Evolutionary conservation across 805 yeast species (phyloP).

Genomic region (Wickerhamiella bombiphila): DNA sequence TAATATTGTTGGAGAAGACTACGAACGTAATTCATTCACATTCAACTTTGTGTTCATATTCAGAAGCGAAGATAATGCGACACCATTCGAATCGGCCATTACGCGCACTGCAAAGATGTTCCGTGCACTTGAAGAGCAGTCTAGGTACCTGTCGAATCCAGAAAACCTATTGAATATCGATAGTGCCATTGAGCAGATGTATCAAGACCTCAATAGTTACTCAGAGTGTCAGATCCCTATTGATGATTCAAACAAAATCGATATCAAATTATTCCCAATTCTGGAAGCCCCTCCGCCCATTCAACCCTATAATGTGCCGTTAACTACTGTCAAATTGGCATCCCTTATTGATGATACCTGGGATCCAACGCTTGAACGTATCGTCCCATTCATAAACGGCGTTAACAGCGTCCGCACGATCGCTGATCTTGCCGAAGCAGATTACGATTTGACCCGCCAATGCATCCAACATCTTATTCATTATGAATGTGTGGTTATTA

Average conservation of each 20-base stretch:
- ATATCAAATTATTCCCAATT: conserved; percentile 87
- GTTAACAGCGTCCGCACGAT: conserved; percentile 68
- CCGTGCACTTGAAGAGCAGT: conserved; percentile 79
- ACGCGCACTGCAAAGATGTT: conserved; percentile 79
- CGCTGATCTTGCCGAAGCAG: conserved; percentile 67
- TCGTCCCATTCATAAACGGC: conserved; percentile 78
- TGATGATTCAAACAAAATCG: conserved; percentile 77
- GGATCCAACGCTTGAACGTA: conserved; percentile 93
- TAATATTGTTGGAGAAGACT: conserved; percentile 53
- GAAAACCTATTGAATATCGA: conserved; percentile 42
- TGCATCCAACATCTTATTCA: conserved; percentile 86
- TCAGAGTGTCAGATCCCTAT: conserved; percentile 93
- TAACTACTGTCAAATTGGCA: conserved; percentile 65
- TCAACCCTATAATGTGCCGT: conserved; percentile 76
- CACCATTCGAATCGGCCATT: conserved; percentile 77
- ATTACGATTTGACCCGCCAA: conserved; percentile 59
- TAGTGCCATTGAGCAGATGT: conserved; percentile 75
- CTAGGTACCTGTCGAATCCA: conserved; percentile 46
- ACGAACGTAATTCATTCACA: conserved; percentile 81
- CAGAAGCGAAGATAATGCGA: conserved; percentile 62
- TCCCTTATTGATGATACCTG: conserved; percentile 75
- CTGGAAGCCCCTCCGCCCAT: conserved; percentile 65
- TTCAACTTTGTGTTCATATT: conserved; percentile 91
- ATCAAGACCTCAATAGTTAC: conserved; percentile 84
- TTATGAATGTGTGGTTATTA: conserved; percentile 67